Evolutionary conservation across 1,284 basidiomycete genomes (phyloP).

Genomic region (Cystobasidium sp.): DNA sequence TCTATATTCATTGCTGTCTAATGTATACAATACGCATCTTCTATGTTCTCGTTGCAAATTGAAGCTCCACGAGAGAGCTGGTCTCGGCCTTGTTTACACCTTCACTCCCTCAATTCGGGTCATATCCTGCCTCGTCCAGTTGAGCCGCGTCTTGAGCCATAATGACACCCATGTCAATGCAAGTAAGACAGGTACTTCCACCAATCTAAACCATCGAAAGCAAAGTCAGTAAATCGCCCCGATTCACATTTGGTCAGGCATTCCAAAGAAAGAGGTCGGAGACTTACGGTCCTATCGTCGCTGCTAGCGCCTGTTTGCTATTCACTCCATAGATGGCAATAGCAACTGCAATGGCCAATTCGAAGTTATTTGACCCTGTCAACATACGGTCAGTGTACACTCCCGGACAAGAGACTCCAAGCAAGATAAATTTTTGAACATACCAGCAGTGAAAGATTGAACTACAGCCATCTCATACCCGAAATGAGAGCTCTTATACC

Average conservation of each 20-base stretch:
- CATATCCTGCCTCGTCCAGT: constrained; percentile 11
- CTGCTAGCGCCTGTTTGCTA: constrained; percentile 74
- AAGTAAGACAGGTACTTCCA: constrained; percentile 69
- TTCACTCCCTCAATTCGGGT: background rate
- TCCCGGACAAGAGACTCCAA: background rate
- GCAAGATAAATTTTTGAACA: constrained; percentile 60
- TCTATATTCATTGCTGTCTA: too few species aligned
- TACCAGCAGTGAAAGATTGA: constrained; percentile 61
- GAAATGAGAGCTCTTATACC: constrained; percentile 46
- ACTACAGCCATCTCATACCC: constrained; percentile 56
- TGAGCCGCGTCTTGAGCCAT: constrained; percentile 52
- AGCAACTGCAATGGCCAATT: constrained; percentile 81
- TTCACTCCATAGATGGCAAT: constrained; percentile 76
- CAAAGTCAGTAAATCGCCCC: constrained; percentile 48
- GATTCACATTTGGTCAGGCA: constrained; percentile 43
- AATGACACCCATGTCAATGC: constrained; percentile 73
- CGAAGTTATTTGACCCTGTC: constrained; percentile 54
- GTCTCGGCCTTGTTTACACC: too few species aligned
- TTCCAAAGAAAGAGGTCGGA: background rate
- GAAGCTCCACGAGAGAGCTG: too few species aligned
- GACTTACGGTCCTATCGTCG: constrained; percentile 76
- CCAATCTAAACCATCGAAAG: constrained; percentile 48
- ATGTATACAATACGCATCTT: too few species aligned
- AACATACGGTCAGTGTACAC: background rate
- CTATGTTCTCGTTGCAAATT: too few species aligned